These are phyloP conservation scores for Hirsutella thompsonii DNA, from an alignment of 2,329 filamentous ascomycete genomes.

Conservation along the genomic window DNA sequence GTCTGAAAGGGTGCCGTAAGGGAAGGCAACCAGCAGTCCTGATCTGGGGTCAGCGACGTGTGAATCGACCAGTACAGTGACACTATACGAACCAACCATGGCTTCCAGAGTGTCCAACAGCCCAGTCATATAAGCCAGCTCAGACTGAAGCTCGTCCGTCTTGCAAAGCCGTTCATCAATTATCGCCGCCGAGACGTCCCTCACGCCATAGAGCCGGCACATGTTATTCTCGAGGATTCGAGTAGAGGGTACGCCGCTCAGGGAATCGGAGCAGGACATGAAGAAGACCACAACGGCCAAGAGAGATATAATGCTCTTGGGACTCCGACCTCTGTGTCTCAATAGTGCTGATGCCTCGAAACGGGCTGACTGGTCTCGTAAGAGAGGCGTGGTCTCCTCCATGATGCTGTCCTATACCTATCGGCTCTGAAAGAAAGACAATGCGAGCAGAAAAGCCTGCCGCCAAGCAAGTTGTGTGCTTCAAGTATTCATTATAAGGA, in stretches of 20 bases:
- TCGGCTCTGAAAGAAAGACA: not conserved
- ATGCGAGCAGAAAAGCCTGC: not conserved
- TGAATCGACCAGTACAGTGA: not conserved
- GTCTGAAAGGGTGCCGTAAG: constrained; percentile 4
- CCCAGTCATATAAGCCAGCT: constrained; percentile 3
- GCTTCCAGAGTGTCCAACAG: constrained; percentile 3
- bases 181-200: not conserved
- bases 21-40: constrained; percentile 2
- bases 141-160: constrained; percentile 2
- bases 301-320: not conserved
- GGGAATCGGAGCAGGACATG: not conserved
- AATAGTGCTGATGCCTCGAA: not conserved
- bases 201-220: constrained; percentile 1
- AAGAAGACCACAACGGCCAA: constrained; percentile 3
- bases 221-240: constrained; percentile 2
- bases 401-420: not conserved
- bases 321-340: not conserved
- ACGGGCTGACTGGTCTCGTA: not conserved
- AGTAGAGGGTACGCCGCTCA: constrained; percentile 3
- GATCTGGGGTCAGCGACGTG: not conserved
- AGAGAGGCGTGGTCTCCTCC: constrained; percentile 2
- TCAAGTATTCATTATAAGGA: no score
- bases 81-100: constrained; percentile 1
- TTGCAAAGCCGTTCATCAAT: constrained; percentile 2
- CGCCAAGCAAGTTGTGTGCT: not conserved